Conservation (phyloP, 2,329 filamentous ascomycete genomes). For the Biscogniauxia sp. region DNA sequence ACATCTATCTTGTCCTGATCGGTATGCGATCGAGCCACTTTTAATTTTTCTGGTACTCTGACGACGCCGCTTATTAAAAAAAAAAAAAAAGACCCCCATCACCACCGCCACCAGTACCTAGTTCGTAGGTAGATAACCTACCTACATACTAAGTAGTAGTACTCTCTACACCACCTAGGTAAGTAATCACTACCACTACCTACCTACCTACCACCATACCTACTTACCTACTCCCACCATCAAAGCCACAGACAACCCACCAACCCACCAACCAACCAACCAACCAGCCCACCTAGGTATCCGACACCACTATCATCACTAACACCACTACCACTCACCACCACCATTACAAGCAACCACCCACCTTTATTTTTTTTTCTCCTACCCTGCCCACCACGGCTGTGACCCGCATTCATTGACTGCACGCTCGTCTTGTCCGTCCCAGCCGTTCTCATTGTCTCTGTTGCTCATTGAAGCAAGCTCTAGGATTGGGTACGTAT, state of each 20-base stretch:
- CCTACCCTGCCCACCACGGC: constrained; percentile 15
- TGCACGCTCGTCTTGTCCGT: constrained; percentile 4
- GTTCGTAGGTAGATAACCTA: too few species aligned
- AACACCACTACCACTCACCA: not conserved
- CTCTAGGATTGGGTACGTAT: constrained; percentile 3
- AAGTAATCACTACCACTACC: too few species aligned
- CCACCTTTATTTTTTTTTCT: constrained; percentile 5
- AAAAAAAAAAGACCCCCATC: not conserved
- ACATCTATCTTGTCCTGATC: not conserved
- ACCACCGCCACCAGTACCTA: too few species aligned
- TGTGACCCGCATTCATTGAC: constrained; percentile 4
- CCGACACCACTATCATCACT: not conserved
- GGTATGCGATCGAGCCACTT: not conserved
- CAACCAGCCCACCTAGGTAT: constrained; percentile 1
- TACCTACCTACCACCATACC: too few species aligned
- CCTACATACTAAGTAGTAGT: too few species aligned
- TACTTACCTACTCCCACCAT: not conserved
- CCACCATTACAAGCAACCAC: not conserved
- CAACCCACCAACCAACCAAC: not conserved
- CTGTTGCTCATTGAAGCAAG: constrained; percentile 12
- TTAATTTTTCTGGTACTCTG: not conserved
- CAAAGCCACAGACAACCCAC: not conserved
- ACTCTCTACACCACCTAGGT: too few species aligned
- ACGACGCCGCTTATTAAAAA: not conserved
- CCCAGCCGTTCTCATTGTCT: constrained; percentile 12